Evolutionary conservation across 495 filamentous ascomycete genomes (phyloP), one percentile per base, ranked within the genome.

Genomic region (Penicillium parvum): DNA sequence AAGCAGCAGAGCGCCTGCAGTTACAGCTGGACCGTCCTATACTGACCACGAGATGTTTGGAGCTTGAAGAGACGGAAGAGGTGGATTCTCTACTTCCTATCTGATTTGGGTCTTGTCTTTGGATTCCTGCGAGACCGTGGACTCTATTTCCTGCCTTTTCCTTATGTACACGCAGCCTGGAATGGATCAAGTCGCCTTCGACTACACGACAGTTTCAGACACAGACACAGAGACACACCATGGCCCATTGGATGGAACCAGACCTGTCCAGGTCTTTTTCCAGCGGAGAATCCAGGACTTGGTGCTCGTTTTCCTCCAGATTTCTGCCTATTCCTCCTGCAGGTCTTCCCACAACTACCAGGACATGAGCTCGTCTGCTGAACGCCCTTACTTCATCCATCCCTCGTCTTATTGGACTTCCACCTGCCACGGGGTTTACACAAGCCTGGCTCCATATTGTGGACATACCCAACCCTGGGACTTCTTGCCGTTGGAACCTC

Each of bases 121-220:
- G 29, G 12, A 20, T 34, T 19, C 23, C 18, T 21, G 40, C 10
- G n/a, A n/a, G n/a, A n/a, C 14, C 29, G 21, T 17, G 43, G 43
- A 47, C n/a, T 17, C 19, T 4, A 22, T 34, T 43, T 37, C 18
- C 12, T 41, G 27, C 17, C 19, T 39, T 47, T 39, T 40, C 28
- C 18, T 46, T 46, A 26, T 19, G 27, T 29, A 37, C 38, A 52
- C 26, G 40, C 28, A 40, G 26, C 20, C 21, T 25, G 29, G 28
- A 42, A 42, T 42, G 14, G 11, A 22, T 40, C 11, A 42, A 43
- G 43, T 42, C 49, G 8, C 12, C 33, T 29, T 18, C 10, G 43
- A 43, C 49, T 43, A 42, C 26, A 34, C 45, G 49, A 44, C 49
- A 52, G 45, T 34, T 30, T 48, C 27, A 51, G 18, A 34, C 43